These are phyloP conservation scores for Perilla frutescens DNA, from an alignment of 257 asterid genomes.

Conservation along the genomic window DNA sequence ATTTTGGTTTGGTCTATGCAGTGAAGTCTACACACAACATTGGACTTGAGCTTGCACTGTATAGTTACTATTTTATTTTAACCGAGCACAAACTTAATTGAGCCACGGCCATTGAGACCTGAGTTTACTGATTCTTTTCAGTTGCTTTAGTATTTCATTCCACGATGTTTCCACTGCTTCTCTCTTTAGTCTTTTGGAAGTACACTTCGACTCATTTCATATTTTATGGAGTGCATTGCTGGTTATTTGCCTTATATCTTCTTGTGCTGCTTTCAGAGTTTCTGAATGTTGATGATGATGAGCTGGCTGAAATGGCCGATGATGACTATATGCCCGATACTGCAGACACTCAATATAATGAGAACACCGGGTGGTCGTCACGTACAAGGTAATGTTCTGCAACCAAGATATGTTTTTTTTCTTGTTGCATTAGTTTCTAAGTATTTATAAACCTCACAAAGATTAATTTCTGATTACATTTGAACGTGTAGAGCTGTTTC, in stretches of 20 bases:
- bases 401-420: constrained; percentile 10
- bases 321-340: constrained; percentile 59
- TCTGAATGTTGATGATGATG: constrained; percentile 79
- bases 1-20: background rate
- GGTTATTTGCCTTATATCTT: constrained; percentile 28
- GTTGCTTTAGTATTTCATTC: constrained; percentile 5
- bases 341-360: constrained; percentile 45
- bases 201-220: background rate
- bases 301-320: constrained; percentile 67
- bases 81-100: background rate
- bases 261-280: constrained; percentile 58
- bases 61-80: background rate
- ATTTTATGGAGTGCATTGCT: constrained; percentile 8
- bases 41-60: background rate
- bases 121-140: constrained; percentile 10
- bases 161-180: background rate
- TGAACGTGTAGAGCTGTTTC: constrained; percentile 69
- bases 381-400: constrained; percentile 71
- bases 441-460: no score
- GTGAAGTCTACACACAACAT: background rate
- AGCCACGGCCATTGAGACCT: constrained; percentile 3
- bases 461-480: constrained; percentile 9
- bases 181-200: background rate
- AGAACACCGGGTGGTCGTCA: constrained; percentile 87
- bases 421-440: background rate